Conservation (phyloP, 2,329 filamentous ascomycete genomes). For the Xenoacremonium recifei region DNA sequence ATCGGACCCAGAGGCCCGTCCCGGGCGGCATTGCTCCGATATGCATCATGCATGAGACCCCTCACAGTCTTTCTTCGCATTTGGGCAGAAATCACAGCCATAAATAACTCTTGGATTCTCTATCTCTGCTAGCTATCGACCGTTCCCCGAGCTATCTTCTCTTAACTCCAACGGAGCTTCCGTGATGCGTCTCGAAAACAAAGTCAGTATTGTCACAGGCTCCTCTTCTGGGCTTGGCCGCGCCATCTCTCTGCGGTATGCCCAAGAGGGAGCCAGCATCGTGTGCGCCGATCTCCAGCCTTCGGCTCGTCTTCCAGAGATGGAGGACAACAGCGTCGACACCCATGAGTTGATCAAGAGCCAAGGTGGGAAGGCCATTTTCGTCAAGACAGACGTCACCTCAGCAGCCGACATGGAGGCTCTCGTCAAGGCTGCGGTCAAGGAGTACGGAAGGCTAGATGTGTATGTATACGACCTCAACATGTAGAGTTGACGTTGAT, state of each 20-base stretch:
- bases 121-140: no score
- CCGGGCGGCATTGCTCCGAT: no score
- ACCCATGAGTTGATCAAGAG: constrained; percentile 32
- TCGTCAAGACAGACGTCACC: constrained; percentile 43
- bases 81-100: no score
- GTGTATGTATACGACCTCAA: no score
- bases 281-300: constrained; percentile 41
- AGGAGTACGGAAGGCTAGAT: constrained; percentile 15
- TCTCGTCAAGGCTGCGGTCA: constrained; percentile 28
- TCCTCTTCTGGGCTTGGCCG: constrained; percentile 45
- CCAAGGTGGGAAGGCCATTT: constrained; percentile 36
- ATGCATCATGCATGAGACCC: no score
- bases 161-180: no score
- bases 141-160: no score
- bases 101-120: no score
- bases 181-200: no score
- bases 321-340: constrained; percentile 15
- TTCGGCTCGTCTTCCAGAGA: constrained; percentile 22
- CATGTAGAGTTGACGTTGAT: no score
- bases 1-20: no score
- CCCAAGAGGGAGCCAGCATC: constrained; percentile 38
- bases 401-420: constrained; percentile 32
- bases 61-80: no score
- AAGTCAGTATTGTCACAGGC: constrained; percentile 39
- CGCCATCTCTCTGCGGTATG: constrained; percentile 42